Percentiles rank a stretch among this genome's conserved stretches.
These are phyloP conservation scores for Margaritispora aquatica DNA, from an alignment of 495 filamentous ascomycete genomes.

Conservation along the genomic window DNA sequence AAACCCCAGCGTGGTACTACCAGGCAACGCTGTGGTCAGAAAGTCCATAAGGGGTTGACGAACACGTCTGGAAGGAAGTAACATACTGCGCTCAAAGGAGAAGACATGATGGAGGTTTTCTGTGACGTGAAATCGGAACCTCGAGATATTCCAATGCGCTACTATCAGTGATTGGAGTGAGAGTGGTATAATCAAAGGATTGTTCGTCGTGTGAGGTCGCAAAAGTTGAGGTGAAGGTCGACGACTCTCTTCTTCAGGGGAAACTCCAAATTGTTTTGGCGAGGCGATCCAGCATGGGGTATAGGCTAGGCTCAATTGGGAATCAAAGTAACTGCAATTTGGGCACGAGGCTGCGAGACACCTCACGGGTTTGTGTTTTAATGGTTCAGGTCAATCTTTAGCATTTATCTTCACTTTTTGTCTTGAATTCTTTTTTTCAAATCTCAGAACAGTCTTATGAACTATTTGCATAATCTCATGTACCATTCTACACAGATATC, in stretches of 20 bases:
- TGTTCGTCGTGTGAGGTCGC: constrained; percentile 14
- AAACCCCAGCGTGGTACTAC: constrained; percentile 26
- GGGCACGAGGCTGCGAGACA: background rate
- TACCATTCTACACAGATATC: too few relatives aligned
- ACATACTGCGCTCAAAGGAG: constrained; percentile 57
- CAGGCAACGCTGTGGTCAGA: constrained; percentile 17
- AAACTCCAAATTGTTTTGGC: constrained; percentile 11
- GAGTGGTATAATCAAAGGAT: background rate
- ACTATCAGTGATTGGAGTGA: background rate
- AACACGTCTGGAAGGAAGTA: constrained; percentile 1
- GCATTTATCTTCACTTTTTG: too few relatives aligned
- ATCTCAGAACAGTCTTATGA: too few relatives aligned
- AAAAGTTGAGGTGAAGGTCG: constrained; percentile 20
- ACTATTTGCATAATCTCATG: too few relatives aligned
- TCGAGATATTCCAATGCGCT: background rate
- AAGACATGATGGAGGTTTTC: constrained; percentile 44
- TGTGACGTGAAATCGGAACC: background rate
- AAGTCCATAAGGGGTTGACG: constrained; percentile 23
- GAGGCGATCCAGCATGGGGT: constrained; percentile 10
- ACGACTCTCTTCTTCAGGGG: constrained; percentile 18
- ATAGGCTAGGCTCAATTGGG: constrained; percentile 6
- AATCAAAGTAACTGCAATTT: background rate
- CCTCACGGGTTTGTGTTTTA: too few relatives aligned
- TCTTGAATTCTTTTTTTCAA: too few relatives aligned
- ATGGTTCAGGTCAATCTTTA: too few relatives aligned